phyloP scores from a whole-genome alignment of 1,284 basidiomycete species.

The Fomes fomentarius region DNA sequence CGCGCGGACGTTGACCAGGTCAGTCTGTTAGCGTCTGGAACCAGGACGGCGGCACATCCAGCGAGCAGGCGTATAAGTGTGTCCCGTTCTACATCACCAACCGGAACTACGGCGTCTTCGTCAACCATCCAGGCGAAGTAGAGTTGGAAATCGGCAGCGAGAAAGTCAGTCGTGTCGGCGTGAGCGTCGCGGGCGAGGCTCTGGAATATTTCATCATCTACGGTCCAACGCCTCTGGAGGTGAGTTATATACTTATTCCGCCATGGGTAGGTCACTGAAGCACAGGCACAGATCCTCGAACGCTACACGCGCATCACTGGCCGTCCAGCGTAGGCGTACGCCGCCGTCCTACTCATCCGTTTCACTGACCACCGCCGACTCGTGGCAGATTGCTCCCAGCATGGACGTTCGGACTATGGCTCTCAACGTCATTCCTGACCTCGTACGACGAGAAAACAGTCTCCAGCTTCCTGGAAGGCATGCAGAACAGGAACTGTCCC shows the following conservation, averaged over 20 bases:
- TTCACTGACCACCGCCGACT: no score
- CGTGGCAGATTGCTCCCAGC: slow-evolving; percentile 68
- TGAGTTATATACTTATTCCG: slow-evolving; percentile 31
- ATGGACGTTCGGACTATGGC: slow-evolving; percentile 79
- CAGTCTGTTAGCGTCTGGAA: slow-evolving; percentile 73
- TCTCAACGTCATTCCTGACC: slow-evolving; percentile 78
- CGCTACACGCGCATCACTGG: slow-evolving; percentile 68
- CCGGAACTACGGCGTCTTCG: slow-evolving; percentile 73
- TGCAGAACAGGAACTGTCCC: slow-evolving; percentile 66
- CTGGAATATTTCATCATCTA: slow-evolving; percentile 75
- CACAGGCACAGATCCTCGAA: slow-evolving; percentile 55
- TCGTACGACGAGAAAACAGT: slow-evolving; percentile 71
- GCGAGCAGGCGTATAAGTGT: slow-evolving; percentile 77
- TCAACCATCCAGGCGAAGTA: slow-evolving; percentile 78
- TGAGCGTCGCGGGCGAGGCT: slow-evolving; percentile 64
- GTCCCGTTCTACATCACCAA: slow-evolving; percentile 76
- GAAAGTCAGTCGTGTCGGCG: slow-evolving; percentile 72
- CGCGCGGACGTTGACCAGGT: slow-evolving; percentile 37
- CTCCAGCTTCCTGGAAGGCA: slow-evolving; percentile 68
- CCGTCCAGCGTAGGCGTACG: slow-evolving; percentile 53
- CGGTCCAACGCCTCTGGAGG: slow-evolving; percentile 63
- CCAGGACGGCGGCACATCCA: slow-evolving; percentile 71
- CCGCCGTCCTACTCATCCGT: no score
- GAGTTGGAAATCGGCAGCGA: slow-evolving; percentile 77
- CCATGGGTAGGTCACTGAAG: background rate